phyloP scores from a whole-genome alignment of 75 land plant species.

The Sequoia sempervirens region DNA sequence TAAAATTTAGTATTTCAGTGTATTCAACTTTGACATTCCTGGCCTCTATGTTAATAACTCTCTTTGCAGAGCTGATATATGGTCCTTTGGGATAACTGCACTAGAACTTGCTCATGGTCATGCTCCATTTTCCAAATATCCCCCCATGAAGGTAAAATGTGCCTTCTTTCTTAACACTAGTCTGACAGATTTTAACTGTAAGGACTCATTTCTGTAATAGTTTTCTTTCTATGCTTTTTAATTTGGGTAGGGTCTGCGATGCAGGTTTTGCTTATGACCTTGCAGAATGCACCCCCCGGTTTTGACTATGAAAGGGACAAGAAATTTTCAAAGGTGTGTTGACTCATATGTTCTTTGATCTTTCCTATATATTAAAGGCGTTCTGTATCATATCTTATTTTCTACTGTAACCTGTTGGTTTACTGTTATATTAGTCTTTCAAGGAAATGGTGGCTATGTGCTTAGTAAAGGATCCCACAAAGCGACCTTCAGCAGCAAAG shows the following conservation, averaged over 20 bases:
- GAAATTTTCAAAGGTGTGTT: slow-evolving; percentile 80
- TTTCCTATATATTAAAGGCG: background rate
- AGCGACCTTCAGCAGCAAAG: slow-evolving; percentile 84
- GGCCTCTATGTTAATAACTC: background rate
- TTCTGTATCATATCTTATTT: background rate
- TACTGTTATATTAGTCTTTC: slow-evolving; percentile 56
- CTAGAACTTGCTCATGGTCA: slow-evolving; percentile 99
- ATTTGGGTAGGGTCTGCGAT: background rate
- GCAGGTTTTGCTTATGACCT: slow-evolving; percentile 94
- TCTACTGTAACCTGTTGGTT: background rate
- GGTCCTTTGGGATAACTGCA: slow-evolving; percentile 99
- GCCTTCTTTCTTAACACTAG: background rate
- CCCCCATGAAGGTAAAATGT: slow-evolving; percentile 89
- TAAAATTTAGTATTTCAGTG: background rate
- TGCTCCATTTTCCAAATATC: slow-evolving; percentile 98
- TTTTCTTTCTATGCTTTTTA: background rate
- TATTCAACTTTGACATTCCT: background rate
- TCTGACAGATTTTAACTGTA: background rate
- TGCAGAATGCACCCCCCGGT: slow-evolving; percentile 98
- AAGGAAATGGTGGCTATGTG: slow-evolving; percentile 97
- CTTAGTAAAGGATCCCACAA: slow-evolving; percentile 91
- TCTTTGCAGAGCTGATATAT: slow-evolving; percentile 86
- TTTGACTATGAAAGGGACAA: slow-evolving; percentile 89
- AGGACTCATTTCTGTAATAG: background rate
- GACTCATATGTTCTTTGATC: background rate